These are phyloP conservation scores for Solanum paucissectum DNA, from an alignment of 257 asterid genomes.

Conservation along the genomic window DNA sequence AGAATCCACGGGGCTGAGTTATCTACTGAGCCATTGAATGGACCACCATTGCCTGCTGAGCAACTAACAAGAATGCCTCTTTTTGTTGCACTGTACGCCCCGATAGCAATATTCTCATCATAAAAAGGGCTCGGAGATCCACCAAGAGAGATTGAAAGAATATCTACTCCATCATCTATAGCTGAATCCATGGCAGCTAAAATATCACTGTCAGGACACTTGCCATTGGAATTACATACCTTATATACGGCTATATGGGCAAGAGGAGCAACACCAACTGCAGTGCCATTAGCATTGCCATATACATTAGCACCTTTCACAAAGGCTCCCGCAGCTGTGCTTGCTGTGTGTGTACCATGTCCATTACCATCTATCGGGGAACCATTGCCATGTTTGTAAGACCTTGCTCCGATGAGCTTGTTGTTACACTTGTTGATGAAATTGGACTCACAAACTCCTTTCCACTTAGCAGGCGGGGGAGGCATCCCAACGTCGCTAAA, in stretches of 20 bases:
- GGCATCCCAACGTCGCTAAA: slow-evolving; percentile 43
- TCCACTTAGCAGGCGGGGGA: slow-evolving; percentile 44
- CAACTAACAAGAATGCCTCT: slow-evolving; percentile 36
- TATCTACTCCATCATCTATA: slow-evolving; percentile 28
- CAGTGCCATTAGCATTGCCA: slow-evolving; percentile 39
- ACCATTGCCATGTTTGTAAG: neutral
- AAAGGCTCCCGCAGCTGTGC: slow-evolving; percentile 51
- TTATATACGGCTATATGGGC: slow-evolving; percentile 50
- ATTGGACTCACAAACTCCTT: slow-evolving; percentile 27
- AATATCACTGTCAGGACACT: slow-evolving; percentile 16
- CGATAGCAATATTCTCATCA: neutral
- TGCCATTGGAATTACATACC: neutral
- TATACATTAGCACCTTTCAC: slow-evolving; percentile 31
- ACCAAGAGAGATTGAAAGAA: slow-evolving; percentile 29
- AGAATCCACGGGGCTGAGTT: slow-evolving; percentile 40
- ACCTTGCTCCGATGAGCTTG: slow-evolving; percentile 42
- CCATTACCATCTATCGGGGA: slow-evolving; percentile 20
- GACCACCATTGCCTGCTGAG: slow-evolving; percentile 22
- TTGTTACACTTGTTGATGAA: slow-evolving; percentile 17
- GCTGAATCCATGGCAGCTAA: slow-evolving; percentile 41
- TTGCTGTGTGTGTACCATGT: slow-evolving; percentile 41
- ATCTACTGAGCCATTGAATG: neutral
- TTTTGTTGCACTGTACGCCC: slow-evolving; percentile 30
- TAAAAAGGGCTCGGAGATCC: neutral
- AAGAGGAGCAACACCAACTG: slow-evolving; percentile 42